A percentile compares a stretch with the other conserved stretches of the same genome.
Evolutionary conservation across 2,329 filamentous ascomycete genomes (phyloP).

Genomic region (Ophioceras dolichostomum): DNA sequence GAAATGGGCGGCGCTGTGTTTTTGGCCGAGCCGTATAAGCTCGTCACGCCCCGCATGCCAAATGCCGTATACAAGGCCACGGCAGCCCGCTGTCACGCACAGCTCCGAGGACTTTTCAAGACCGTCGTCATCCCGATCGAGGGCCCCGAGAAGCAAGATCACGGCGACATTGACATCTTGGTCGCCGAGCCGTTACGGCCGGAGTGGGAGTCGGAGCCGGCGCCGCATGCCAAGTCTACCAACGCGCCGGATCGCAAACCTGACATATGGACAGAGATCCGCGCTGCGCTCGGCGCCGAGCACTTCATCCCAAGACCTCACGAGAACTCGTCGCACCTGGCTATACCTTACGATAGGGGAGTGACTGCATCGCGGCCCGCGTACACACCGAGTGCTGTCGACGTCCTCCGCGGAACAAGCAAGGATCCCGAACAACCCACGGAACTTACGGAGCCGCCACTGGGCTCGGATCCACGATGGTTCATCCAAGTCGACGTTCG

Average conservation of each 20-base stretch:
- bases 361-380: no score
- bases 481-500: conserved; percentile 61
- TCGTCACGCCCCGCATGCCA: conserved; percentile 56
- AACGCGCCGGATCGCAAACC: background rate
- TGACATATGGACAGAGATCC: conserved; percentile 17
- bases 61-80: conserved; percentile 40
- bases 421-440: conserved; percentile 6
- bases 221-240: conserved; percentile 2
- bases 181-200: conserved; percentile 22
- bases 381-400: conserved; percentile 5
- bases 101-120: conserved; percentile 38
- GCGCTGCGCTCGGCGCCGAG: conserved; percentile 31
- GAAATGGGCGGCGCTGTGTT: conserved; percentile 65
- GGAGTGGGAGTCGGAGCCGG: background rate
- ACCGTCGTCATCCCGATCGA: conserved; percentile 51
- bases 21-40: conserved; percentile 25
- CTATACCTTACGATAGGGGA: conserved; percentile 48
- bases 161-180: conserved; percentile 65
- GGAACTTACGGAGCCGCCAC: background rate
- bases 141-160: conserved; percentile 52
- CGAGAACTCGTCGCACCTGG: conserved; percentile 28
- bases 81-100: conserved; percentile 28
- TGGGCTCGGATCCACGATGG: conserved; percentile 6
- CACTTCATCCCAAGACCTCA: conserved; percentile 16
- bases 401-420: background rate